Base-by-base conservation (phyloP, 331 rosid species). In the Rhamnella rubrinervis region DNA sequence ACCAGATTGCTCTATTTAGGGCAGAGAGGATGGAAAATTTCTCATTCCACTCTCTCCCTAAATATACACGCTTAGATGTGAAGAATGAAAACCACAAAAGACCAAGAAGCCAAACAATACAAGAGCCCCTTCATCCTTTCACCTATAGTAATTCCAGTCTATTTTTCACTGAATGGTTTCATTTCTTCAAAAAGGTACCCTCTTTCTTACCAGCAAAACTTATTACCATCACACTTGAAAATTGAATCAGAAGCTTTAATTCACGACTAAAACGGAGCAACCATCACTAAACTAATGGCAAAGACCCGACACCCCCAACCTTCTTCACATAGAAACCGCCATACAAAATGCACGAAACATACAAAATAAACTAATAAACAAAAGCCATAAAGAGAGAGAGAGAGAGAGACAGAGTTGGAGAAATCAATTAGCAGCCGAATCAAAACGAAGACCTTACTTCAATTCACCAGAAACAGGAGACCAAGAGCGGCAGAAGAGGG, bases 401-500 rank as follows among this genome's bases (percentile, higher is more conserved):
- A 41, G 49, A 40, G 47, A 46, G 51, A 18, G 3, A 3, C 18
- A 31, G 37, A 61, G 40, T 40, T 35, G 18, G 8, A 0, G 5
- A 19, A 10, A 28, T 2, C 38, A 28, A 49, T 6, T 58, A 7
- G 40, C 10, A 11, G 16, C 9, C 0, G 31, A 52, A 68, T 0
- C 14, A 6, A 66, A 10, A 0, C 18, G 23, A 60, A 76, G 73
- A 62, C 35, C 87, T 80, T 83, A 95, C 99, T 85, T 91, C 49
- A 87, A 75, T 75, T 85, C 76, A 46, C 67, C 86, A 71, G 77
- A 60, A 59, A 83, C 75, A 8, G 99, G 97, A 15, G 87, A 75
- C 99, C 99, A 95, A 0, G 95, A 89, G 1, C 99, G 85, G 76
- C 90, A 87, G 71, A 95, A 95, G 23, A 95, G 59, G 5, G 90